These are phyloP conservation scores for Fusarium fujikuroi DNA, from an alignment of 2,329 filamentous ascomycete species.

Conservation along the genomic window DNA sequence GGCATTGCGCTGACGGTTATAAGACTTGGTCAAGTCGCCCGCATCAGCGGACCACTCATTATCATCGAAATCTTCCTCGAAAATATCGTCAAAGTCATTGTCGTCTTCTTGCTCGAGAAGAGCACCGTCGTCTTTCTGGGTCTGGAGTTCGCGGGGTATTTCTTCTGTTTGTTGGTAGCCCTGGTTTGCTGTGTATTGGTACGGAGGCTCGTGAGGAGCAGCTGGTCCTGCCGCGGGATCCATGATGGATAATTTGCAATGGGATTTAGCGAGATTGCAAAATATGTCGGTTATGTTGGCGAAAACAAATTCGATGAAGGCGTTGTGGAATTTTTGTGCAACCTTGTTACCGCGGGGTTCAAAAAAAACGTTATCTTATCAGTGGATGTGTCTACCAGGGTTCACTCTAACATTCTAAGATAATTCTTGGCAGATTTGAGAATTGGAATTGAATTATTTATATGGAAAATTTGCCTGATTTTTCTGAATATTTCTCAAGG, in stretches of 20 bases:
- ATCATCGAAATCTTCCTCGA: slow-evolving; percentile 67
- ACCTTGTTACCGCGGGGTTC: slow-evolving; percentile 39
- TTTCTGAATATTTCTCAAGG: neutral
- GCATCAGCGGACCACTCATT: slow-evolving; percentile 69
- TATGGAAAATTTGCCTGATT: neutral
- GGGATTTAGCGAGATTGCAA: neutral
- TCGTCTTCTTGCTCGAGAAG: slow-evolving; percentile 37
- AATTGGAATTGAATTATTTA: neutral
- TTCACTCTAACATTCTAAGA: neutral
- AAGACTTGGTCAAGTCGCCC: slow-evolving; percentile 83
- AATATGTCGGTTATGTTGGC: slow-evolving; percentile 4
- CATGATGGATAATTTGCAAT: slow-evolving; percentile 23
- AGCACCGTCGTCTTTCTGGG: slow-evolving; percentile 42
- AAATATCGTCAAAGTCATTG: slow-evolving; percentile 44
- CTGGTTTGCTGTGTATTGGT: slow-evolving; percentile 56
- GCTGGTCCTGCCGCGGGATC: slow-evolving; percentile 45
- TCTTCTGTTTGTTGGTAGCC: slow-evolving; percentile 56
- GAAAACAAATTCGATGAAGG: slow-evolving; percentile 5
- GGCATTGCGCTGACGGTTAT: slow-evolving; percentile 83
- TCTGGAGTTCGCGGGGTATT: slow-evolving; percentile 48
- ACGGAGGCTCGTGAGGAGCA: slow-evolving; percentile 58
- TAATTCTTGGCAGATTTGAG: neutral
- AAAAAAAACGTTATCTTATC: slow-evolving; percentile 41
- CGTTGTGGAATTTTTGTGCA: slow-evolving; percentile 40
- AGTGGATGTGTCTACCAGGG: slow-evolving; percentile 8